Conservation (phyloP, 768 basidiomycete species). For the Ramaria sp. region DNA sequence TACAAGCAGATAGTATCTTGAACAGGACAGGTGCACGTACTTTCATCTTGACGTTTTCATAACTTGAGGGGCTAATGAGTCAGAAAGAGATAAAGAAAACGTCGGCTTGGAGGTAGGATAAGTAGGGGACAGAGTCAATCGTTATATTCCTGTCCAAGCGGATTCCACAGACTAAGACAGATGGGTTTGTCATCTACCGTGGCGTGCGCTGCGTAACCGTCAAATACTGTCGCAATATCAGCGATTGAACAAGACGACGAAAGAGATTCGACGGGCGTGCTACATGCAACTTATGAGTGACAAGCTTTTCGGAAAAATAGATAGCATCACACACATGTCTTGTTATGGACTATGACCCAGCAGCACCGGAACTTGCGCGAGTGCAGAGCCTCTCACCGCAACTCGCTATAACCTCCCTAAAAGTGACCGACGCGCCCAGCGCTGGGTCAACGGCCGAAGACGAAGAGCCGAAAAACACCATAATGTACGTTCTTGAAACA, state of each 20-base stretch:
- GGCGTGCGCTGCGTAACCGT: constrained; percentile 97
- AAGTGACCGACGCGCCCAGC: constrained; percentile 60
- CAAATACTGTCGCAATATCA: constrained; percentile 60
- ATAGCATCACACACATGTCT: constrained; percentile 33
- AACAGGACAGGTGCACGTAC: constrained; percentile 30
- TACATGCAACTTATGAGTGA: too few species aligned
- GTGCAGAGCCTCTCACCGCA: constrained; percentile 37
- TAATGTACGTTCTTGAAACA: constrained; percentile 7
- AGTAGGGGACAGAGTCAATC: constrained; percentile 95
- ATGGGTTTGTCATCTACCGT: constrained; percentile 99
- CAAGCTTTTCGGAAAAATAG: too few species aligned
- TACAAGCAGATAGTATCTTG: background rate
- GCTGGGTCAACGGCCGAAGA: constrained; percentile 26
- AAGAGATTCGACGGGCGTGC: background rate
- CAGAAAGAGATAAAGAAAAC: constrained; percentile 99
- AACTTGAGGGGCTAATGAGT: constrained; percentile 93
- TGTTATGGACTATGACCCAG: constrained; percentile 61
- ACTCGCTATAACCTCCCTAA: constrained; percentile 47
- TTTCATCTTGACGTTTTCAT: constrained; percentile 98
- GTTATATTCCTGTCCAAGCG: constrained; percentile 99
- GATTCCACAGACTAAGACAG: constrained; percentile 98
- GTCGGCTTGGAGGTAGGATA: constrained; percentile 97
- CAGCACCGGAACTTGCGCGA: constrained; percentile 13
- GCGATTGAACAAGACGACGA: background rate
- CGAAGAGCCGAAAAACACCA: constrained; percentile 5